Evolutionary conservation across 257 asterid species (phyloP).

Genomic region (Forsythia viridissima): DNA sequence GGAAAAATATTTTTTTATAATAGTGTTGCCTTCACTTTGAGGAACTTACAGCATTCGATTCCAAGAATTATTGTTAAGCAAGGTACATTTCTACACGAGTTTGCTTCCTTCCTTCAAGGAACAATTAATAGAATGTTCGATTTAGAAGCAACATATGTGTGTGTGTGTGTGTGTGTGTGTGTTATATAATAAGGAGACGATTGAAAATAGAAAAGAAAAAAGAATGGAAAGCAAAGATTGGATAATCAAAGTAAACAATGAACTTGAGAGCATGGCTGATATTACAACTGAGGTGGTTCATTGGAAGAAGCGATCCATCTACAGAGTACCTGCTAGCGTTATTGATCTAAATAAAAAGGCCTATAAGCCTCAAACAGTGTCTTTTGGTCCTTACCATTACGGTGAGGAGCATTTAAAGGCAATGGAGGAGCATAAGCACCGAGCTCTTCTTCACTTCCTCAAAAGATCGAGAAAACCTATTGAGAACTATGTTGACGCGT

Average conservation of each 20-base stretch:
- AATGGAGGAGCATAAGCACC: constrained; percentile 31
- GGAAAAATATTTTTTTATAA: no score
- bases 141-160: not conserved
- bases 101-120: not conserved
- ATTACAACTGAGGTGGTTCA: constrained; percentile 1
- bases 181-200: not conserved
- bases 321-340: constrained; percentile 22
- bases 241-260: constrained; percentile 27
- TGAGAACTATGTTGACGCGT: not conserved
- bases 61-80: not conserved
- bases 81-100: not conserved
- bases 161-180: no score
- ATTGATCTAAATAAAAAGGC: constrained; percentile 23
- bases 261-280: not conserved
- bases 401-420: not conserved
- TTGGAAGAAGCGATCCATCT: constrained; percentile 31
- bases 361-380: constrained; percentile 29
- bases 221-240: constrained; percentile 13
- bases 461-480: constrained; percentile 11
- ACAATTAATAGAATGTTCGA: not conserved
- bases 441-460: constrained; percentile 27
- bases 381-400: constrained; percentile 39
- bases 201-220: not conserved
- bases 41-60: not conserved
- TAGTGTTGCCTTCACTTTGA: not conserved